Conservation (phyloP, 148 eudicot genomes). For the Vaccinium myrtillus region DNA sequence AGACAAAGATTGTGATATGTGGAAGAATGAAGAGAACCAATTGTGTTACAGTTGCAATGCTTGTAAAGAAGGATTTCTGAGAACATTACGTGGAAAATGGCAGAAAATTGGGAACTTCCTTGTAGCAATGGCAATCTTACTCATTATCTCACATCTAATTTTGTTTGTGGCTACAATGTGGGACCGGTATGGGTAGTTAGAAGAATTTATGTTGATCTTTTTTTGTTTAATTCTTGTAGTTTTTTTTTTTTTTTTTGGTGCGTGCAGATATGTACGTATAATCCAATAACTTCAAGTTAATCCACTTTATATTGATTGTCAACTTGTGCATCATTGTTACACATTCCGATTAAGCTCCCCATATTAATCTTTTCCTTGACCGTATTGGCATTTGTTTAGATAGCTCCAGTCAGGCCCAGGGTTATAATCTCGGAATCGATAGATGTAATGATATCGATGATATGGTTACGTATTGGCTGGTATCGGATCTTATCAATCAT, state of each 20-base stretch:
- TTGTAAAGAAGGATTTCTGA: slow-evolving; percentile 31
- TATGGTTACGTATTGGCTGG: too few species aligned
- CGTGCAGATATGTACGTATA: background rate
- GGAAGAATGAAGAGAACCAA: slow-evolving; percentile 30
- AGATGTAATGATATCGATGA: too few species aligned
- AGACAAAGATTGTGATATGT: slow-evolving; percentile 31
- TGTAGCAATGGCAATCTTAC: slow-evolving; percentile 25
- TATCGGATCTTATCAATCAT: too few species aligned
- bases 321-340: too few species aligned
- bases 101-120: slow-evolving; percentile 33
- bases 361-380: too few species aligned
- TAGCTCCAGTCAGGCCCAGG: too few species aligned
- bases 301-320: too few species aligned
- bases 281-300: too few species aligned
- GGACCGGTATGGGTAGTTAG: slow-evolving; percentile 18
- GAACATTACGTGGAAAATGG: slow-evolving; percentile 29
- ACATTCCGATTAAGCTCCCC: too few species aligned
- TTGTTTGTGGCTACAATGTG: slow-evolving; percentile 30
- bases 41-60: slow-evolving; percentile 34
- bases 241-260: background rate
- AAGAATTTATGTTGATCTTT: background rate
- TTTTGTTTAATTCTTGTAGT: background rate
- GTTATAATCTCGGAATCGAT: too few species aligned
- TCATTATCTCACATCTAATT: slow-evolving; percentile 26
- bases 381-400: too few species aligned